These are phyloP conservation scores for Hemerocallis citrina DNA, from an alignment of 106 monocot species.

Conservation along the genomic window DNA sequence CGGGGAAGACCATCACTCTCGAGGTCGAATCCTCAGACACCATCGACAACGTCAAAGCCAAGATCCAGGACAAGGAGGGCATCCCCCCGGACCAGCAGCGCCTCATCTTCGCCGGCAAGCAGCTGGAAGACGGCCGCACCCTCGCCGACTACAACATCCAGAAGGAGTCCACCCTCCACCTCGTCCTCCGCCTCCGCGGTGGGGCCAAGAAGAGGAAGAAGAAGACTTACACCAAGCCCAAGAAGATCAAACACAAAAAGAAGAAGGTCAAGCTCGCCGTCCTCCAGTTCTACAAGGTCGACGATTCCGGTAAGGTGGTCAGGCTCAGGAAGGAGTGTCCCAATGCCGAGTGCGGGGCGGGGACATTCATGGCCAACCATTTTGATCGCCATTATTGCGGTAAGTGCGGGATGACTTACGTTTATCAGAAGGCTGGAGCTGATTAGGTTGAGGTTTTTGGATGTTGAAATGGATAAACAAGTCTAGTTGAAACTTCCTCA, in stretches of 20 bases:
- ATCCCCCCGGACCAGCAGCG: slow-evolving; percentile 18
- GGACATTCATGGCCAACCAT: slow-evolving; percentile 44
- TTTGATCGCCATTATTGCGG: slow-evolving; percentile 58
- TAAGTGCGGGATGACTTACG: slow-evolving; percentile 50
- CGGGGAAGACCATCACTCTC: no score
- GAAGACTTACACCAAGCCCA: slow-evolving; percentile 25
- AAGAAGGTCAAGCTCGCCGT: slow-evolving; percentile 24
- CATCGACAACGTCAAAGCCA: slow-evolving; percentile 16
- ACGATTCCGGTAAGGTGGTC: slow-evolving; percentile 3
- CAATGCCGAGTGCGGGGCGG: slow-evolving; percentile 51
- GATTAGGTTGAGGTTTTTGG: no score
- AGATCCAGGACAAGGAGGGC: slow-evolving; percentile 21
- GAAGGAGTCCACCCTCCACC: slow-evolving; percentile 25
- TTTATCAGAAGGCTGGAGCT: slow-evolving; percentile 35
- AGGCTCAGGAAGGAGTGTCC: slow-evolving; percentile 48
- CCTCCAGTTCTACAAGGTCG: slow-evolving; percentile 18
- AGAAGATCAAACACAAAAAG: slow-evolving; percentile 24
- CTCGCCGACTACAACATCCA: slow-evolving; percentile 20
- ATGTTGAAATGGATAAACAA: no score
- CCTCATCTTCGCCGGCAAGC: slow-evolving; percentile 18
- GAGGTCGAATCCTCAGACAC: no score
- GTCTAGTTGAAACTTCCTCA: no score
- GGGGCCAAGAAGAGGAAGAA: slow-evolving; percentile 22
- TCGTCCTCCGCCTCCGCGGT: slow-evolving; percentile 15
- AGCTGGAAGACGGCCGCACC: slow-evolving; percentile 18